These are phyloP conservation scores for Alternaria alternata DNA, from an alignment of 2,329 filamentous ascomycete genomes.

Conservation along the genomic window DNA sequence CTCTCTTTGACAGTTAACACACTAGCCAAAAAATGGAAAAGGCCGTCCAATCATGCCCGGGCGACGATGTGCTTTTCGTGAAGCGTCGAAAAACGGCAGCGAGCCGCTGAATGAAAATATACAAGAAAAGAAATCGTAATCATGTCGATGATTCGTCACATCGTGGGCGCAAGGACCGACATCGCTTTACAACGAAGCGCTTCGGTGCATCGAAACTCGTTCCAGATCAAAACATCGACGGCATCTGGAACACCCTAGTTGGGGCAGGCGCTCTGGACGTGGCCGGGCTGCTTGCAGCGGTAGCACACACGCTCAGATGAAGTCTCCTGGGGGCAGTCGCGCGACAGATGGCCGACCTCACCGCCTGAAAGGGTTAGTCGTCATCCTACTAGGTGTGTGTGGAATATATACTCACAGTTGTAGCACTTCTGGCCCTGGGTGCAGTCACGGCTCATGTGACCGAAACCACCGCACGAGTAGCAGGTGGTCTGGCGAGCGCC, in stretches of 20 bases:
- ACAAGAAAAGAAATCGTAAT: constrained; percentile 51
- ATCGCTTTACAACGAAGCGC: constrained; percentile 29
- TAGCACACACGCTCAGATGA: constrained; percentile 96
- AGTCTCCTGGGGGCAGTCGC: constrained; percentile 94
- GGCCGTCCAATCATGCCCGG: constrained; percentile 49
- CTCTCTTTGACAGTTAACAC: constrained; percentile 43
- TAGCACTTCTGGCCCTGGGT: constrained; percentile 99
- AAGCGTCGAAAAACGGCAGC: constrained; percentile 49
- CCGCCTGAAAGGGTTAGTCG: constrained; percentile 60
- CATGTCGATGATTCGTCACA: constrained; percentile 44
- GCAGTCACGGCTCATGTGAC: constrained; percentile 98
- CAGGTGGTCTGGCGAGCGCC: constrained; percentile 69
- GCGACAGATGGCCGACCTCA: constrained; percentile 92
- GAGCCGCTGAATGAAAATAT: constrained; percentile 52
- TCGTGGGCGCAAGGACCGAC: constrained; percentile 38
- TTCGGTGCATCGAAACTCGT: constrained; percentile 37
- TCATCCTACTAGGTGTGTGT: constrained; percentile 6
- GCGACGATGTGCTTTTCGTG: constrained; percentile 50
- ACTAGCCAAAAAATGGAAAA: constrained; percentile 40
- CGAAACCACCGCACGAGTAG: constrained; percentile 97
- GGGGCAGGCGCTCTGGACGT: constrained; percentile 94
- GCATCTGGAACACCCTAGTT: constrained; percentile 64
- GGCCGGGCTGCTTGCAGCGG: constrained; percentile 87
- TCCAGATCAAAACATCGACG: constrained; percentile 44
- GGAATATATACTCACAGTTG: constrained; percentile 73